Evolutionary conservation across 2,329 filamentous ascomycete species (phyloP), one percentile per base, ranked within the genome.

Genomic region (Mariannaea sp.): DNA sequence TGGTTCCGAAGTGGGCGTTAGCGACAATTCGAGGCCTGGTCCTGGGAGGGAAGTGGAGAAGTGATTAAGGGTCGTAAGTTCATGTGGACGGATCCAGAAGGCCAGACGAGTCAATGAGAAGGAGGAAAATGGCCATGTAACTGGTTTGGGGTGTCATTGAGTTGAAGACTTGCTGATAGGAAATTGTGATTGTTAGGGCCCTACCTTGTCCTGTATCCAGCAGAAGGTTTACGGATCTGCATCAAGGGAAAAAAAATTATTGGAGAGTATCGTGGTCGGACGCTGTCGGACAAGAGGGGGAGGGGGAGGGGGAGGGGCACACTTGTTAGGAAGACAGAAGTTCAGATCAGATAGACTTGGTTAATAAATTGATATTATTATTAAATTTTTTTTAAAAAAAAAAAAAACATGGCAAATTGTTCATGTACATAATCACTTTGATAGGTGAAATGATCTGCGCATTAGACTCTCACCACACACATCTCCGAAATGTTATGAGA

Each of bases 1-100:
- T 40, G 38, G 42, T 46, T 49, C 52, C 50, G 26, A 48, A 53
- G 50, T 39, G 50, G 50, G 50, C 50, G 50, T 53, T 53, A 53
- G 50, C 43, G 24, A 13, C 38, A 13, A 20, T 36, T 30, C 26
- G 39, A 40, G 27, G 39, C 42, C 35, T 53, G 33, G 43, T 42
- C 49, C 26, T 39, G 39, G 35, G 52, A 45, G 45, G 52, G 16
- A 46, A 41, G 19, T 16, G 16, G 33, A 10, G 27, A 24, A 10
- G 33, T 35, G 36, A 43, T 13, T 41, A 16, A 39, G 17, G 39
- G 44, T 53, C 39, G 50, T 53, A 48, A 43, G 50, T 40, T 53
- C 43, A 29, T 47, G 38, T 39, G 16, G 26, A 43, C 40, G 35
- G 19, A 19, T 36, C 46, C 29, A 33, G 22, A 36, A 40, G 22